Evolutionary conservation across 2,329 filamentous ascomycete genomes (phyloP), one percentile per base, ranked within the genome.

Genomic region (Rugonectria rugulosa): DNA sequence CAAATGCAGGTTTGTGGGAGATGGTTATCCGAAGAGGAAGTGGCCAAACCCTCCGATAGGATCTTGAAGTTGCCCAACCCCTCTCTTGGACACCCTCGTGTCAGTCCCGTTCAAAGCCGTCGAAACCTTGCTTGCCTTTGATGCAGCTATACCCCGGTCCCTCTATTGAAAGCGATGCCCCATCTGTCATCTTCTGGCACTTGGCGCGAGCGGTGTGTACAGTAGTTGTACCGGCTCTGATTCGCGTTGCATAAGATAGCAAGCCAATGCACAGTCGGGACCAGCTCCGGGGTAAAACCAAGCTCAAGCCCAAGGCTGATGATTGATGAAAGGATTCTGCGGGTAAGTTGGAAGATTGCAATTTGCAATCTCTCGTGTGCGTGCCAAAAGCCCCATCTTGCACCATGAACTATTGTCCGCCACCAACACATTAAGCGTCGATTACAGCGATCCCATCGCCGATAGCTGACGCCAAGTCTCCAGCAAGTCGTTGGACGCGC

Each of bases 41-140:
- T 10, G 34, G 21, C 36, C 38, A 53, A 62, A 62, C 53, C 62
- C 54, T 59, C 64, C 60, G 64, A 67, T 64, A 64, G 56, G 60
- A 38, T 37, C 19, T 49, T 24, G 53, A 45, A 38, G n/a, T 12
- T 9, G n/a, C 48, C 36, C 42, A 31, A 24, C 42, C 41, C 38
- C 48, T 44, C 46, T 46, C 42, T 29, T 34, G 41, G 41, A 6
- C 21, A n/a, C 26, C n/a, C 57, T 37, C 50, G 58, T 56, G 56
- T 64, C 52, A 59, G 41, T 38, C 43, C 44, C 48, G 51, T 54
- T 55, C 47, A 44, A 20, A 55, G 38, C 49, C 34, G 54, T 36
- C 40, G 23, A 49, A 60, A 51, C 48, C 48, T 62, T 53, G 53
- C 27, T 66, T 66, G 37, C 31, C 26, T 32, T 41, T 26, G 32